Evolutionary conservation across 1,139 yeast genomes (phyloP).

Genomic region (Ogataea hybrid): DNA sequence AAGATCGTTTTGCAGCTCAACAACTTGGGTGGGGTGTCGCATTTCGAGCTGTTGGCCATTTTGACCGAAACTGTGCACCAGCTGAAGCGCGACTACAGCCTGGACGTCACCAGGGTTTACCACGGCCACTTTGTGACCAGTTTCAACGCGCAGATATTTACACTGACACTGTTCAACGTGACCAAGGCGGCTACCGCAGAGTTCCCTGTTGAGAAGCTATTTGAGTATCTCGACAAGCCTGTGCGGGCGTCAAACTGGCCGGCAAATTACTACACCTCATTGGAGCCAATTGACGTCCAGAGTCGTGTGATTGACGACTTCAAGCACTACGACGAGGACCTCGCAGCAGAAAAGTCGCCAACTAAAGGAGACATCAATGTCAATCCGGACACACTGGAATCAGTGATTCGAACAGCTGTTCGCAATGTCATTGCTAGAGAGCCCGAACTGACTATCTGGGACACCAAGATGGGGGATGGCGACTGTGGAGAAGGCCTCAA

Average conservation of each 20-base stretch:
- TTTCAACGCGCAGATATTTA: conserved; percentile 51
- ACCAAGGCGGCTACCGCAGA: conserved; percentile 34
- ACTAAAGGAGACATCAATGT: conserved; percentile 31
- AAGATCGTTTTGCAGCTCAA: conserved; percentile 45
- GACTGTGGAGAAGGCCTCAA: conserved; percentile 51
- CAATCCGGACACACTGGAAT: conserved; percentile 34
- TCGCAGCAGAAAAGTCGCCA: neutral
- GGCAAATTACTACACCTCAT: conserved; percentile 10
- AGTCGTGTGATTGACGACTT: conserved; percentile 32
- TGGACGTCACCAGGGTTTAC: conserved; percentile 42
- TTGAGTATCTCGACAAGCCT: conserved; percentile 40
- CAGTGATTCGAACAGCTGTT: conserved; percentile 37
- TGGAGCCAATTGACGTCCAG: conserved; percentile 22
- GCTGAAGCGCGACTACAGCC: conserved; percentile 37
- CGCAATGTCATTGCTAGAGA: conserved; percentile 40
- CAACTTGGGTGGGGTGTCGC: conserved; percentile 52
- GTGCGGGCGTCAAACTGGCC: conserved; percentile 44
- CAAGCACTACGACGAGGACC: conserved; percentile 32
- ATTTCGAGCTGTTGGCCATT: conserved; percentile 43
- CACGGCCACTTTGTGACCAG: conserved; percentile 51
- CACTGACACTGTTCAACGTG: conserved; percentile 46
- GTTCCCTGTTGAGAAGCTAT: conserved; percentile 30
- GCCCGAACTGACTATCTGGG: conserved; percentile 48
- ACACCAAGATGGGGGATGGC: conserved; percentile 52
- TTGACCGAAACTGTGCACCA: conserved; percentile 35